Conservation (phyloP, 768 basidiomycete genomes). For the Paxillus ammoniavirescens region DNA sequence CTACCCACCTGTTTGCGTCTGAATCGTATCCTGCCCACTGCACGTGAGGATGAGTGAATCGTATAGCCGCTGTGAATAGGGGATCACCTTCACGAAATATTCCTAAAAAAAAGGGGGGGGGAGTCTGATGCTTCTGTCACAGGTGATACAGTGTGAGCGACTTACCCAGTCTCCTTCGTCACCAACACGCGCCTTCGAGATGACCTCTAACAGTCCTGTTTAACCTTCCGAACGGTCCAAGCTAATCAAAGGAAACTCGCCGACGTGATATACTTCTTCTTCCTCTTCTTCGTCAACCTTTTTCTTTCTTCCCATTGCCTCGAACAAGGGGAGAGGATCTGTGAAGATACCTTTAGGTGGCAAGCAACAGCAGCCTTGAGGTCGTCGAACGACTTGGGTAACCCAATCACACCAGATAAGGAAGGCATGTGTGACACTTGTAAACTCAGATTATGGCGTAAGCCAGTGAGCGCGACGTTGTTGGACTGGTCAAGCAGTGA, state of each 20-base stretch:
- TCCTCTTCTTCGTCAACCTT: constrained; percentile 25
- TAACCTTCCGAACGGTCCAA: not conserved
- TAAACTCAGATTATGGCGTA: not conserved
- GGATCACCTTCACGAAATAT: constrained; percentile 63
- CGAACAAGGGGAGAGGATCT: not conserved
- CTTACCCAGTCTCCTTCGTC: constrained; percentile 53
- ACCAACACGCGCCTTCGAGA: constrained; percentile 54
- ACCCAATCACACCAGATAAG: no score
- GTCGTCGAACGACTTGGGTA: not conserved
- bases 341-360: not conserved
- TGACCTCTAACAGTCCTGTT: constrained; percentile 47
- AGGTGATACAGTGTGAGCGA: not conserved
- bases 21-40: constrained; percentile 70
- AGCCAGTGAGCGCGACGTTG: not conserved
- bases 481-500: no score
- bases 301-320: constrained; percentile 25
- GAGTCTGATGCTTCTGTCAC: not conserved
- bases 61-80: not conserved
- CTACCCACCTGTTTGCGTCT: constrained; percentile 51
- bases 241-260: constrained; percentile 28
- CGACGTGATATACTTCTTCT: constrained; percentile 46
- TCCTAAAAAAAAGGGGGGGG: constrained; percentile 38
- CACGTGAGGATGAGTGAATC: constrained; percentile 4
- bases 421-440: constrained; percentile 13
- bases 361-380: not conserved